Evolutionary conservation across 768 basidiomycete genomes (phyloP).

Genomic region (Russula virescens): DNA sequence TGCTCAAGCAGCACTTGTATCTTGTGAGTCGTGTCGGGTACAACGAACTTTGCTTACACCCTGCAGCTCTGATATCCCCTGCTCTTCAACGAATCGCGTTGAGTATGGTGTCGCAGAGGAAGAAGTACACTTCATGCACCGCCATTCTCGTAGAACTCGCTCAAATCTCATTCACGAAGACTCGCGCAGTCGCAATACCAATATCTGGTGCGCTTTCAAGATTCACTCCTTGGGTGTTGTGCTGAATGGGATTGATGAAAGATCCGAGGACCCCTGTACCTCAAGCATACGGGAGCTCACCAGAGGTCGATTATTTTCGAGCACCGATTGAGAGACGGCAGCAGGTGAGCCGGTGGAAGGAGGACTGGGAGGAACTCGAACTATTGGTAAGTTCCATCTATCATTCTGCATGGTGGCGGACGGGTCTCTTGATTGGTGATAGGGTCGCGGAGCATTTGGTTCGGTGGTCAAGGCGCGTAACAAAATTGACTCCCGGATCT

Average conservation of each 20-base stretch:
- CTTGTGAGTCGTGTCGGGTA: slow-evolving; percentile 38
- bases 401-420: not conserved
- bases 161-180: slow-evolving; percentile 16
- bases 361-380: slow-evolving; percentile 93
- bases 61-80: slow-evolving; percentile 48
- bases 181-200: slow-evolving; percentile 25
- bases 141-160: slow-evolving; percentile 50
- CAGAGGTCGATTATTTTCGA: slow-evolving; percentile 61
- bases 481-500: slow-evolving; percentile 78
- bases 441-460: slow-evolving; percentile 89
- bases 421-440: not conserved
- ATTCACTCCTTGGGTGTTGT: not conserved
- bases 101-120: slow-evolving; percentile 56
- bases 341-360: slow-evolving; percentile 77
- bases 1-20: slow-evolving; percentile 51
- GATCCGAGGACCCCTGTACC: slow-evolving; percentile 50
- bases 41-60: not conserved
- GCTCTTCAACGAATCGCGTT: slow-evolving; percentile 46
- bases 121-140: slow-evolving; percentile 50
- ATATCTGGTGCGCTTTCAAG: slow-evolving; percentile 26
- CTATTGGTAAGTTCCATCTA: slow-evolving; percentile 46
- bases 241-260: slow-evolving; percentile 16
- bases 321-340: slow-evolving; percentile 37
- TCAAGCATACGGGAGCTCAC: slow-evolving; percentile 43
- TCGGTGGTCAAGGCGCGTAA: slow-evolving; percentile 94